phyloP scores from a whole-genome alignment of 176 grass and related monocot species.

The Lolium multiflorum region DNA sequence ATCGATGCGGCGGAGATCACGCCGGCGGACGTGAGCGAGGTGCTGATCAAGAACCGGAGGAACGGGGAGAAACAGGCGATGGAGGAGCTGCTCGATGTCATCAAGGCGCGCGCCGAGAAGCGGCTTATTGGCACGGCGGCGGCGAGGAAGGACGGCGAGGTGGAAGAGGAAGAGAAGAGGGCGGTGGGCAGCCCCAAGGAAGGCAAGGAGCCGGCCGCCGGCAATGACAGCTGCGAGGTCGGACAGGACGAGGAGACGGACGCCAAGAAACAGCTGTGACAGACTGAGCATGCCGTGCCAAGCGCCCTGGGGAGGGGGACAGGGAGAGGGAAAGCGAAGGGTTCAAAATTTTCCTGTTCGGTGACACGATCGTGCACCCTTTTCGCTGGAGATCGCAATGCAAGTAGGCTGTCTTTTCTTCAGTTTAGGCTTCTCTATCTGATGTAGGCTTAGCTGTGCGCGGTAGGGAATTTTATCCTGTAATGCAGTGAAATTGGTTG shows the following conservation, averaged over 20 bases:
- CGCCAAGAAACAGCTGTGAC: conserved; percentile 47
- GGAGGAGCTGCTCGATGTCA: conserved; percentile 41
- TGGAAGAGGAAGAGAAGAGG: conserved; percentile 82
- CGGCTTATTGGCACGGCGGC: not conserved
- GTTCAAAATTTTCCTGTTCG: conserved; percentile 58
- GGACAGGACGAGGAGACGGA: conserved; percentile 50
- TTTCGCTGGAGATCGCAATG: conserved; percentile 25
- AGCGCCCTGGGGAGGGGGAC: not conserved
- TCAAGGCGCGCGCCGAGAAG: conserved; percentile 54
- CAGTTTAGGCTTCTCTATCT: not conserved
- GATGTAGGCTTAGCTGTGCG: not conserved
- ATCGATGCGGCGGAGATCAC: conserved; percentile 71
- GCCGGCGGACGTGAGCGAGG: conserved; percentile 90
- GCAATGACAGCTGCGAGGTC: conserved; percentile 37
- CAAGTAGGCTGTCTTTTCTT: not conserved
- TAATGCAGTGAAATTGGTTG: not conserved
- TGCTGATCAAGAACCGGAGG: conserved; percentile 79
- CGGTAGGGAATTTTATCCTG: not conserved
- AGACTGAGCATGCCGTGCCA: not conserved
- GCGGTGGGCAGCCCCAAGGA: conserved; percentile 84
- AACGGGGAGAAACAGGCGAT: conserved; percentile 51
- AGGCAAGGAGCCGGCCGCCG: conserved; percentile 37
- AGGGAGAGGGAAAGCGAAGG: conserved; percentile 37
- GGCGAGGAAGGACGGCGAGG: conserved; percentile 5
- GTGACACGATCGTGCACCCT: not conserved